Evolutionary conservation across 2,329 filamentous ascomycete genomes (phyloP).

Genomic region (Aspergillus sp.): DNA sequence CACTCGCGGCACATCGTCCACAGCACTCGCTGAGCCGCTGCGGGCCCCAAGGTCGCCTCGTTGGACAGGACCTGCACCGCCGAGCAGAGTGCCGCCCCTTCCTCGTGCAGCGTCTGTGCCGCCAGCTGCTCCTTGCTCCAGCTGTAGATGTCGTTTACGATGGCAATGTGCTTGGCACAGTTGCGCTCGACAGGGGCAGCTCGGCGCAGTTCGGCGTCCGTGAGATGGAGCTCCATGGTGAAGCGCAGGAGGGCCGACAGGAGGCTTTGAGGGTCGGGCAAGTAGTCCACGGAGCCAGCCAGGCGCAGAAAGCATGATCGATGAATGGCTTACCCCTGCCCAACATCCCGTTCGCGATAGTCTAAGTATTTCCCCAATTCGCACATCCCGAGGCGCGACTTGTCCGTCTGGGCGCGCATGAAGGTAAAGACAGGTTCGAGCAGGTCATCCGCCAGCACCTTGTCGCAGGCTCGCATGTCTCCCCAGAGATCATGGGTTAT

Average conservation of each 20-base stretch:
- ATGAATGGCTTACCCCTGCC: conserved; percentile 35
- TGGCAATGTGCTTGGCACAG: too few species aligned
- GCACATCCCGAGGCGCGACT: conserved; percentile 23
- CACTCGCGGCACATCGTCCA: conserved; percentile 33
- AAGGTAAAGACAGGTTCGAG: conserved; percentile 41
- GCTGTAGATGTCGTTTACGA: too few species aligned
- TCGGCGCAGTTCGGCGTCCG: too few species aligned
- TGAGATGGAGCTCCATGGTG: too few species aligned
- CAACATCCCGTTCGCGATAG: conserved; percentile 43
- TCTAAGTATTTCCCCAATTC: conserved; percentile 36
- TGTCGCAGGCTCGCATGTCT: conserved; percentile 38
- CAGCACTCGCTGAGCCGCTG: conserved; percentile 30
- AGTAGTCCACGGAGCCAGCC: too few species aligned
- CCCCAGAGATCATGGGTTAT: conserved; percentile 45
- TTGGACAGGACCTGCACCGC: conserved; percentile 31
- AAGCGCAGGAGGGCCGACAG: too few species aligned
- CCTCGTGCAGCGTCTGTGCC: too few species aligned
- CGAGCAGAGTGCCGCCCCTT: conserved; percentile 26
- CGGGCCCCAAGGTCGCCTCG: conserved; percentile 22
- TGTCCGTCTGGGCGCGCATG: conserved; percentile 43
- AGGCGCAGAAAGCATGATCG: too few species aligned
- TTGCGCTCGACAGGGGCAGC: too few species aligned
- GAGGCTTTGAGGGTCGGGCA: too few species aligned
- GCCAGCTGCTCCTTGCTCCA: too few species aligned
- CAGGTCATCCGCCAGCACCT: conserved; percentile 36